phyloP scores from a whole-genome alignment of 148 eudicot species.

The Rhododendron williamsianum region DNA sequence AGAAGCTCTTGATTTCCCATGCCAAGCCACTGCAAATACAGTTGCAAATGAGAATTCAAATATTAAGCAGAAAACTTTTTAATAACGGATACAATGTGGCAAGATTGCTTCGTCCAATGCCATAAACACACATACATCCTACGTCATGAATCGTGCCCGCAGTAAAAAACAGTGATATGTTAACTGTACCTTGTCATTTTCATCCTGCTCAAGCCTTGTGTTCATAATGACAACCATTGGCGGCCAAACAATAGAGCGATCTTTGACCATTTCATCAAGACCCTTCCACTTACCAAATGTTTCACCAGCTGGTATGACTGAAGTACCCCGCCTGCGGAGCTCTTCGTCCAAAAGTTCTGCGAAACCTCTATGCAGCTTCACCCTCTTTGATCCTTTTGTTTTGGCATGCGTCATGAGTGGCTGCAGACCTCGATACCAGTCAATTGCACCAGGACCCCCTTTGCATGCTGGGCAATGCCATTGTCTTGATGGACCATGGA shows the following conservation, averaged over 20 bases:
- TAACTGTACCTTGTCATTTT: slow-evolving; percentile 47
- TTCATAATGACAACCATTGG: slow-evolving; percentile 80
- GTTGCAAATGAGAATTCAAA: neutral
- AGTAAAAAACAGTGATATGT: neutral
- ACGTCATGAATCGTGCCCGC: neutral
- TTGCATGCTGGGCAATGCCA: slow-evolving; percentile 93
- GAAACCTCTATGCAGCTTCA: slow-evolving; percentile 58
- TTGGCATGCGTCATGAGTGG: slow-evolving; percentile 58
- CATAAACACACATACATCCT: neutral
- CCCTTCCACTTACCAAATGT: slow-evolving; percentile 58
- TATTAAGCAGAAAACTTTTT: neutral
- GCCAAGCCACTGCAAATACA: slow-evolving; percentile 55
- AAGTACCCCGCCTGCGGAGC: slow-evolving; percentile 52
- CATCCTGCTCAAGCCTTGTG: slow-evolving; percentile 53
- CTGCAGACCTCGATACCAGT: slow-evolving; percentile 70
- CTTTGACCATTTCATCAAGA: slow-evolving; percentile 24
- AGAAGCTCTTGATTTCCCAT: slow-evolving; percentile 88
- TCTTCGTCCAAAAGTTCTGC: slow-evolving; percentile 68
- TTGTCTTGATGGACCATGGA: slow-evolving; percentile 53
- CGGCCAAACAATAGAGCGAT: slow-evolving; percentile 77
- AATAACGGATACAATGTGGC: neutral
- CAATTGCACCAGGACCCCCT: slow-evolving; percentile 76
- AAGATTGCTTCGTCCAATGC: neutral
- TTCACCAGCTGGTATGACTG: slow-evolving; percentile 52
- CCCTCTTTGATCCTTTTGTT: slow-evolving; percentile 58